Evolutionary conservation across 2,329 filamentous ascomycete species (phyloP).

Genomic region (Knufia petricola): DNA sequence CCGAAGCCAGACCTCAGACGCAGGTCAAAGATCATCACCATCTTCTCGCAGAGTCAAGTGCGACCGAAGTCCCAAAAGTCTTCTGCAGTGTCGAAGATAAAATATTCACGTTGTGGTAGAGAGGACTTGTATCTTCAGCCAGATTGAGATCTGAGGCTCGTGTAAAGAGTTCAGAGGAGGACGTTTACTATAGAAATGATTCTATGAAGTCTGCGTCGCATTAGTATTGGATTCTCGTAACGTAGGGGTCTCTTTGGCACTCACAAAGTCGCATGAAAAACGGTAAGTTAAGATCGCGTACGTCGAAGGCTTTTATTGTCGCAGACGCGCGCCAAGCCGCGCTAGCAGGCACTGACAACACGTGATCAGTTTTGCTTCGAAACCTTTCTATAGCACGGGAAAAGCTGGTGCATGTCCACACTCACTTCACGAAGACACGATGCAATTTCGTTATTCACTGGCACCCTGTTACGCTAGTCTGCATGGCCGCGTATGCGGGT

Average conservation of each 20-base stretch:
- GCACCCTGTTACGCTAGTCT: too few relatives aligned
- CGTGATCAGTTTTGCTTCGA: too few relatives aligned
- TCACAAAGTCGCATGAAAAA: not conserved
- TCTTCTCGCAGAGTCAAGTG: constrained; percentile 48
- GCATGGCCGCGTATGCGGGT: too few relatives aligned
- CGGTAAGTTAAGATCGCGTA: too few relatives aligned
- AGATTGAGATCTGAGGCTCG: constrained; percentile 87
- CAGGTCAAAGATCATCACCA: constrained; percentile 89
- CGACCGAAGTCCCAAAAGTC: not conserved
- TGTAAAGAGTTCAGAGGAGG: constrained; percentile 83
- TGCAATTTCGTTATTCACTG: too few relatives aligned
- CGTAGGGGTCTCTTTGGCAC: not conserved
- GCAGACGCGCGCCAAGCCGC: too few relatives aligned
- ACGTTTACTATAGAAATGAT: constrained; percentile 99
- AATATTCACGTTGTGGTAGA: constrained; percentile 76
- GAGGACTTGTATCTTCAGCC: constrained; percentile 88
- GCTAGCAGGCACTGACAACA: too few relatives aligned
- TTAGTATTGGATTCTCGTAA: not conserved
- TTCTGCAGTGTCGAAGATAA: constrained; percentile 38
- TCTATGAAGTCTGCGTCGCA: constrained; percentile 33
- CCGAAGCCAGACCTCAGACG: constrained; percentile 22
- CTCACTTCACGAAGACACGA: too few relatives aligned
- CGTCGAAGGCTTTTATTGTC: too few relatives aligned
- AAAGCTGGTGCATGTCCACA: too few relatives aligned
- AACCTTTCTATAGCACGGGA: too few relatives aligned